phyloP scores from a whole-genome alignment of 495 filamentous ascomycete genomes.

The Xylaria nigripes region DNA sequence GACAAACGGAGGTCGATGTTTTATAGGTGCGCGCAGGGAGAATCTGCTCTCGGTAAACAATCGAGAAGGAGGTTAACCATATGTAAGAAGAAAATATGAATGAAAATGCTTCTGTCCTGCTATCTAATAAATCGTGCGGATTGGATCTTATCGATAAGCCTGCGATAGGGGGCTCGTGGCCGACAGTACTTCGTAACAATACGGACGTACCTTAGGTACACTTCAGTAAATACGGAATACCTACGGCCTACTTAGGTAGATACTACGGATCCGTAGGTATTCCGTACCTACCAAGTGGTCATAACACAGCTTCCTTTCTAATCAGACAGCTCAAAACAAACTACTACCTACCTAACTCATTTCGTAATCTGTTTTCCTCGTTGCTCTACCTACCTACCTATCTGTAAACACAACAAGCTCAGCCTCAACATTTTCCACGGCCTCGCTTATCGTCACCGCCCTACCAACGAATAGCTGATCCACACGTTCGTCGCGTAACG shows the following conservation, averaged over 20 bases:
- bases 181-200: not conserved
- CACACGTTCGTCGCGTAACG: not conserved
- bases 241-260: no score
- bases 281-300: no score
- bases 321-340: not conserved
- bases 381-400: no score
- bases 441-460: not conserved
- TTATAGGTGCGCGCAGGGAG: no score
- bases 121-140: not conserved
- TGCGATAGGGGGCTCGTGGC: conserved; percentile 3
- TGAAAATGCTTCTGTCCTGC: not conserved
- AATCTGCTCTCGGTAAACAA: no score
- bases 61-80: not conserved
- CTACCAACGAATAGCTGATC: not conserved
- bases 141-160: conserved; percentile 1
- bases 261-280: not conserved
- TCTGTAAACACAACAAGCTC: not conserved
- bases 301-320: not conserved
- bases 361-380: no score
- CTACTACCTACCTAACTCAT: not conserved
- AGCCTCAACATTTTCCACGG: not conserved
- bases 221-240: no score
- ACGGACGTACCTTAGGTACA: no score
- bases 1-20: not conserved
- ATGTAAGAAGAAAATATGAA: not conserved